Evolutionary conservation across 805 yeast genomes (phyloP).

Genomic region (Kodamaea laetipori): DNA sequence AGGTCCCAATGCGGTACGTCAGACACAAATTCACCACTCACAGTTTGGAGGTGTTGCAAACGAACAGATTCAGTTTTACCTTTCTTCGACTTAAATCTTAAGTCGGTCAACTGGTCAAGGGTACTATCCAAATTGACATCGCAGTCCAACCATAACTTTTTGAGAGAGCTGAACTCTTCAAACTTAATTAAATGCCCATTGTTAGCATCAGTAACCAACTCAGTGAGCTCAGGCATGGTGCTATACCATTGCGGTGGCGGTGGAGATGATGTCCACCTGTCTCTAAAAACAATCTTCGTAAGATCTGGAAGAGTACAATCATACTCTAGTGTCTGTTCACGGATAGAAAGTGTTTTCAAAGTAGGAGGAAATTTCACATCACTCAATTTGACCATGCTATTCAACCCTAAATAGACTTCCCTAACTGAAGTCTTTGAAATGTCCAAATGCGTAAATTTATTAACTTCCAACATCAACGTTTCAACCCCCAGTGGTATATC

Average conservation of each 20-base stretch:
- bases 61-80: not conserved
- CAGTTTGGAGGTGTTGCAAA: not conserved
- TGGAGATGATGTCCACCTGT: too few species aligned
- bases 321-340: too few species aligned
- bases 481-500: not conserved
- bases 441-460: not conserved
- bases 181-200: too few species aligned
- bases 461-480: not conserved
- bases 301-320: too few species aligned
- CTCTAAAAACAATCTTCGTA: too few species aligned
- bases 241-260: too few species aligned
- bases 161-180: too few species aligned
- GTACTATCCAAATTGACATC: not conserved
- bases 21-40: not conserved
- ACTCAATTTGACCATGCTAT: not conserved
- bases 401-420: not conserved
- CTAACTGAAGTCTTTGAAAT: not conserved
- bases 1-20: not conserved
- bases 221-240: too few species aligned
- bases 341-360: not conserved
- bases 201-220: too few species aligned
- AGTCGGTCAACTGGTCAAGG: not conserved
- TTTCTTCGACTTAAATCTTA: not conserved
- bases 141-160: too few species aligned
- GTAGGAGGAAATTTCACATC: not conserved